Conservation (phyloP, 2,329 filamentous ascomycete species). For the Nothomitra cinnamomea region DNA sequence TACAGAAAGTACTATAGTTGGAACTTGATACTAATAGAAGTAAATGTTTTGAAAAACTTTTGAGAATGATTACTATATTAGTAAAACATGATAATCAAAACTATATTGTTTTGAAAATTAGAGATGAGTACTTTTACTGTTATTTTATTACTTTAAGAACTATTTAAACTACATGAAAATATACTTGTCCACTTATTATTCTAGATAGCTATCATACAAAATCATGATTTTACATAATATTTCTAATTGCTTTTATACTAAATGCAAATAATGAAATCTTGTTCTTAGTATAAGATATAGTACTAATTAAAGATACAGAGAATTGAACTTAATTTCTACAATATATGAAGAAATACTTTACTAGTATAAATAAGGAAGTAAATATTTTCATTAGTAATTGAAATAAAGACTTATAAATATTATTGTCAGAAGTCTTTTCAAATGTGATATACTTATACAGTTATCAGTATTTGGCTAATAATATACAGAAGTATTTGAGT, state of each 20-base stretch:
- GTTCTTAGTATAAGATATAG: too few species aligned
- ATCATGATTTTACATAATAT: not conserved
- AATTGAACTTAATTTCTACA: too few species aligned
- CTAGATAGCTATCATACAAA: not conserved
- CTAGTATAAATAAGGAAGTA: too few species aligned
- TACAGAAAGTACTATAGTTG: not conserved
- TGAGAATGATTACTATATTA: not conserved
- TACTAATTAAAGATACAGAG: too few species aligned
- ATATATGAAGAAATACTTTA: too few species aligned
- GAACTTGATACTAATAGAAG: not conserved
- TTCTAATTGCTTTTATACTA: not conserved
- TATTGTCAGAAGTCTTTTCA: too few species aligned
- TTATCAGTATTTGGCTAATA: too few species aligned
- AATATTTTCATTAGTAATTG: too few species aligned
- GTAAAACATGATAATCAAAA: not conserved
- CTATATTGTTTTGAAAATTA: not conserved
- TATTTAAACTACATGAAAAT: not conserved
- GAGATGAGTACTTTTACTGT: not conserved
- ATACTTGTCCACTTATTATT: not conserved
- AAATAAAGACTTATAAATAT: too few species aligned
- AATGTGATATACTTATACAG: too few species aligned
- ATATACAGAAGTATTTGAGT: too few species aligned
- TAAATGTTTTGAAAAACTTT: not conserved
- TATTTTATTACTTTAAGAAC: not conserved
- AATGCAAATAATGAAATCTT: too few species aligned